These are phyloP conservation scores for Aspergillus caelatus DNA, from an alignment of 2,329 filamentous ascomycete genomes.

Conservation along the genomic window DNA sequence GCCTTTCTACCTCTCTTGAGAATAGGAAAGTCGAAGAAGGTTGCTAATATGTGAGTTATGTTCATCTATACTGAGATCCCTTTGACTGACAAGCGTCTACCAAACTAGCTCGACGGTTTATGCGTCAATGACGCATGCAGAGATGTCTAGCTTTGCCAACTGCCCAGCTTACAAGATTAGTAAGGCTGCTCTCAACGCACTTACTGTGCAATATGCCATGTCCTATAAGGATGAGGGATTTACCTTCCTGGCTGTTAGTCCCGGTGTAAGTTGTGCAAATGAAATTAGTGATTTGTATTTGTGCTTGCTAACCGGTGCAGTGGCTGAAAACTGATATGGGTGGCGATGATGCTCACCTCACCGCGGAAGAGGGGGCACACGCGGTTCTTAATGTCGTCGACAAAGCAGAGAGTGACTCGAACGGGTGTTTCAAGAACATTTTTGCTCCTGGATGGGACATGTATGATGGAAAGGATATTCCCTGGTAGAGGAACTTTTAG, in stretches of 20 bases:
- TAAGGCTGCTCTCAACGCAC: slow-evolving; percentile 53
- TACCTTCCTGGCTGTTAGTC: slow-evolving; percentile 45
- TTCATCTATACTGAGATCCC: not conserved
- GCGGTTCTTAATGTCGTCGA: not conserved
- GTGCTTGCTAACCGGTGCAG: not conserved
- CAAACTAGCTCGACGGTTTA: slow-evolving; percentile 8
- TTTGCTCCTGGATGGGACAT: slow-evolving; percentile 7
- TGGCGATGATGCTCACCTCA: slow-evolving; percentile 12
- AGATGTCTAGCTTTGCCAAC: slow-evolving; percentile 18
- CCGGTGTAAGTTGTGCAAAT: slow-evolving; percentile 45
- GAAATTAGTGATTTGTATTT: no score
- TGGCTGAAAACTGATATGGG: slow-evolving; percentile 17
- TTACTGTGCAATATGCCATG: slow-evolving; percentile 44
- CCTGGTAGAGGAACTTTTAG: not conserved
- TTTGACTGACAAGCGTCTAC: not conserved
- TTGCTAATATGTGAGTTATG: slow-evolving; percentile 11
- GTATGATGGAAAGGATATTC: slow-evolving; percentile 8
- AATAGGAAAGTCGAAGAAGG: slow-evolving; percentile 6
- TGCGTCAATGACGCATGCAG: slow-evolving; percentile 6
- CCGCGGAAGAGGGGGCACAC: slow-evolving; percentile 5
- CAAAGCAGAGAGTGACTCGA: not conserved
- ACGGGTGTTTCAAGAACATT: slow-evolving; percentile 13
- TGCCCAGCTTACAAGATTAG: slow-evolving; percentile 49
- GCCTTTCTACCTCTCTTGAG: slow-evolving; percentile 8
- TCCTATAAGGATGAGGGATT: slow-evolving; percentile 45